Evolutionary conservation across 305 asterid genomes (phyloP), one percentile per base, ranked within the genome.

Genomic region (Rubia tinctorum): DNA sequence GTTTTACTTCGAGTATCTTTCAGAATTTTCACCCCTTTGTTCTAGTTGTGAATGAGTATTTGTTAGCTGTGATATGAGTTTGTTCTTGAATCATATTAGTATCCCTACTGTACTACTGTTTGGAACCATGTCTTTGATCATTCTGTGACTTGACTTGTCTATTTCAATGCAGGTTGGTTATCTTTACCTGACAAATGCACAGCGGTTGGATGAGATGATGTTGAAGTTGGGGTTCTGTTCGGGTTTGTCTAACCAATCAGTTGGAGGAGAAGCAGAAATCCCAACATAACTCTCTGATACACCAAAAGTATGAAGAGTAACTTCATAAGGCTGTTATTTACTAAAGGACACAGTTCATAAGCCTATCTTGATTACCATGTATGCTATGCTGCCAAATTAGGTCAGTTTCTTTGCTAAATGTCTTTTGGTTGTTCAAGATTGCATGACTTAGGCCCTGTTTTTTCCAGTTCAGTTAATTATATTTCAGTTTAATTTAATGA

Each of bases 201-300:
- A 82, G 34, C 88, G 96, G 76, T 84, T 94, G 69, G 91, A 94
- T 40, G 86, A 90, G 80, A 78, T 94, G 82, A 91, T 94, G 98
- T 82, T 85, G 78, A 86, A 85, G 78, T 85, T 94, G 76, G 98
- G 98, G 69, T 94, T 94, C 77, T 84, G 88, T 10, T 69, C 56
- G 9, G 95, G 89, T 67, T 73, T 80, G 72, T 86, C 94, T 37
- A 75, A 84, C 67, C 81, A 81, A 71, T 73, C 83, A 74, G 78
- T 81, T 72, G 65, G 82, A 76, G 85, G 73, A 77, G 75, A 75
- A 65, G 75, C 72, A 77, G 75, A 65, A 13, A 70, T 83, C 69
- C 59, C 79, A 71, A 69, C 40, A 6, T 63, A 71, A 27, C 59
- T 25, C 30, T 34, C 37, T 23, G 8, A 53, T 25, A 40, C 39